These are phyloP conservation scores for Xanthoconium stramineum DNA, from an alignment of 768 basidiomycete species.

Conservation along the genomic window DNA sequence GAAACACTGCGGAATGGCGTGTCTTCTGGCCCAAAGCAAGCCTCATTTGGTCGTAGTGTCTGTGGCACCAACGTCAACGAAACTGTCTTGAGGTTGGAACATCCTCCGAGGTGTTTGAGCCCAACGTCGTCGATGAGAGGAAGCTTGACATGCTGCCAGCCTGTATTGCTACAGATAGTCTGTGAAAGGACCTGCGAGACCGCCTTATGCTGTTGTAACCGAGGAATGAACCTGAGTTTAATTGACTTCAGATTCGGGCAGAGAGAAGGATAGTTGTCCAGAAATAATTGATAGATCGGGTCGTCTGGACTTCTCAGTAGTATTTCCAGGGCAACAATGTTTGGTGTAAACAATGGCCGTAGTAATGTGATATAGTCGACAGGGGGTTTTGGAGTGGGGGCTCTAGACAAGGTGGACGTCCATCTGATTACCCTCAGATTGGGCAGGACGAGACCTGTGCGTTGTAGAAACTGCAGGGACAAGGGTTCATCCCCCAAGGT, in stretches of 20 bases:
- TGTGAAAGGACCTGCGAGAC: background rate
- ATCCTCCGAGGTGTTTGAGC: conserved; percentile 1
- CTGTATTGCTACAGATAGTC: background rate
- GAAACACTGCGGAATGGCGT: background rate
- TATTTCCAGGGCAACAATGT: background rate
- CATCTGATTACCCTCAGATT: conserved; percentile 1
- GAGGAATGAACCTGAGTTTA: background rate
- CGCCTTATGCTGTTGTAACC: background rate
- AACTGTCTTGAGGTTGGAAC: background rate
- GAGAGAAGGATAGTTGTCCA: background rate
- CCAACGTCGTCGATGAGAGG: background rate
- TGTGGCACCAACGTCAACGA: background rate
- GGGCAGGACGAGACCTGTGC: background rate
- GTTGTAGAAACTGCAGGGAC: background rate
- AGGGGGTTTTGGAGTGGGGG: background rate
- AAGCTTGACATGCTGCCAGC: background rate
- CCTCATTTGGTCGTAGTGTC: background rate
- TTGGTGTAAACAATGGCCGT: background rate
- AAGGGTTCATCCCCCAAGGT: background rate
- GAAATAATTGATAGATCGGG: background rate
- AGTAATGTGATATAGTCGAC: background rate
- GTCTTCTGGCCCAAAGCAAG: background rate
- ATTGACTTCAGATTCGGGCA: conserved; percentile 3
- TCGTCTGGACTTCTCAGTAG: background rate
- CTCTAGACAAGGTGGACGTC: background rate